A percentile compares a stretch with the other conserved stretches of the same genome.
phyloP scores from a whole-genome alignment of 1,139 yeast genomes.

The Hanseniaspora sp. region DNA sequence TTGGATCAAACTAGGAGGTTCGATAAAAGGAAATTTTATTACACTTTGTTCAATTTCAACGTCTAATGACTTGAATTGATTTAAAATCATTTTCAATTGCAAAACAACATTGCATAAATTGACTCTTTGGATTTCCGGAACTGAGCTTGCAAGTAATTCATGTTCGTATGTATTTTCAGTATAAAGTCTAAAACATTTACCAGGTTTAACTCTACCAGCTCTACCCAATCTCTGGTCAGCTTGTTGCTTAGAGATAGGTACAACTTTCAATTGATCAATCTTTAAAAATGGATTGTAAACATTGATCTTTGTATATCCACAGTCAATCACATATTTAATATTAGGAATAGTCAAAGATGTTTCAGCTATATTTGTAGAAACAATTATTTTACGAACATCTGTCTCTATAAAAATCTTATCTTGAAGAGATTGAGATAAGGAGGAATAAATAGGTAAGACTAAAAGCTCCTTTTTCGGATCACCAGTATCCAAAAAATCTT shows the following conservation, averaged over 20 bases:
- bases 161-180: slow-evolving; percentile 78
- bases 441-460: slow-evolving; percentile 86
- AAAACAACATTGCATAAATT: slow-evolving; percentile 75
- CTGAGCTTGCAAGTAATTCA: slow-evolving; percentile 76
- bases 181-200: slow-evolving; percentile 79
- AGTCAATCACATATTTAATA: slow-evolving; percentile 76
- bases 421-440: slow-evolving; percentile 76
- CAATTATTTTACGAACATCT: slow-evolving; percentile 68
- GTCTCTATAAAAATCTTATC: slow-evolving; percentile 77
- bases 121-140: slow-evolving; percentile 90
- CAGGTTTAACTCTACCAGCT: slow-evolving; percentile 96
- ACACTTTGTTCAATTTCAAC: slow-evolving; percentile 62
- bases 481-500: slow-evolving; percentile 30
- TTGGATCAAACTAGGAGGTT: slow-evolving; percentile 73
- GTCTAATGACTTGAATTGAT: not conserved
- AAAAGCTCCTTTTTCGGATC: slow-evolving; percentile 53
- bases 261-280: slow-evolving; percentile 77
- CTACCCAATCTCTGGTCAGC: slow-evolving; percentile 96
- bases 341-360: slow-evolving; percentile 94
- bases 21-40: slow-evolving; percentile 79
- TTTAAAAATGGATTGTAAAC: slow-evolving; percentile 73
- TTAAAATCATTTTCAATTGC: slow-evolving; percentile 75
- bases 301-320: slow-evolving; percentile 86
- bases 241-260: slow-evolving; percentile 84
- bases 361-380: slow-evolving; percentile 95